Conservation (phyloP, 192 early-diverging fungal species). For the Coemansia guatemalensis region DNA sequence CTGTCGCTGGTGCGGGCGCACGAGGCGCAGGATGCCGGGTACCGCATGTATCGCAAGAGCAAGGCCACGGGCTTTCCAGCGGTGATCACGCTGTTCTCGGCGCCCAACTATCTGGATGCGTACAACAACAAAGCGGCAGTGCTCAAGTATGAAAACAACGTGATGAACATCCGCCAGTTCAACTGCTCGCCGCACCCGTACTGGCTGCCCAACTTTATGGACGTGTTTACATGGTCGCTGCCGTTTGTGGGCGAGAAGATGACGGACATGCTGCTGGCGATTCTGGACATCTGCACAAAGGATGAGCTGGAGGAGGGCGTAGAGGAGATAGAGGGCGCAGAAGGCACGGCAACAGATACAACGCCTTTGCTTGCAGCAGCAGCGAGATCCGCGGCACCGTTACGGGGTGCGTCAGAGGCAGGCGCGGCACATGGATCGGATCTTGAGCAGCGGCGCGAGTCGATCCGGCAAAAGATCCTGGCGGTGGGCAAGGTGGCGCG, state of each 20-base stretch:
- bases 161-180: constrained; percentile 99
- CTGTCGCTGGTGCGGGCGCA: too few relatives aligned
- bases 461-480: constrained; percentile 60
- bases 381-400: too few relatives aligned
- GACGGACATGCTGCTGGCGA: constrained; percentile 94
- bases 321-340: too few relatives aligned
- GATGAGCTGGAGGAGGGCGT: constrained; percentile 85
- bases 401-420: too few relatives aligned
- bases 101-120: constrained; percentile 94
- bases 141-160: too few relatives aligned
- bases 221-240: constrained; percentile 96
- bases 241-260: constrained; percentile 99
- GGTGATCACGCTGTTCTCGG: too few relatives aligned
- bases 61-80: too few relatives aligned
- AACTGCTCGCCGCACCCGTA: constrained; percentile 96
- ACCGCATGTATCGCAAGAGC: too few relatives aligned
- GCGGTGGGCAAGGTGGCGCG: constrained; percentile 91
- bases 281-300: constrained; percentile 93
- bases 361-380: too few relatives aligned
- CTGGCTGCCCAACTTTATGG: constrained; percentile 99
- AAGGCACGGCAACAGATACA: too few relatives aligned
- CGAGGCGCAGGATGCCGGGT: too few relatives aligned
- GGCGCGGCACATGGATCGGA: too few relatives aligned
- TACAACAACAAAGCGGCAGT: constrained; percentile 94
- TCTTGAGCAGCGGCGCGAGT: constrained; percentile 58